A percentile compares a stretch with the other conserved stretches of the same genome.
These are phyloP conservation scores for Histomonas meleagridis DNA, from an alignment of 208 protist species.

Conservation along the genomic window DNA sequence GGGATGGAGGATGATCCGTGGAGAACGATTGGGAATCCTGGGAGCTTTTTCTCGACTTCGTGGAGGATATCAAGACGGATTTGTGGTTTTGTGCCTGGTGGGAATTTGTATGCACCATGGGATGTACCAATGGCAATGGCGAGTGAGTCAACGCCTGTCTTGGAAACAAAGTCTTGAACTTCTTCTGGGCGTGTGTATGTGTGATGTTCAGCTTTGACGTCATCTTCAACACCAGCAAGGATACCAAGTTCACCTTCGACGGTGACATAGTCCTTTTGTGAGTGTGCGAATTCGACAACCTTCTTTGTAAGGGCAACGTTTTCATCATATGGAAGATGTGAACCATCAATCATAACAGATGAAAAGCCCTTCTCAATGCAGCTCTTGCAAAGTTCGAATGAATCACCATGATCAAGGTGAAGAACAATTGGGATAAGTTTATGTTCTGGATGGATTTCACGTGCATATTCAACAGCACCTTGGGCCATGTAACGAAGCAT, in stretches of 20 bases:
- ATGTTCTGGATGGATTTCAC: slow-evolving; percentile 42
- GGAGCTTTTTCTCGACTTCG: slow-evolving; percentile 36
- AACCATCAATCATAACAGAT: slow-evolving; percentile 59
- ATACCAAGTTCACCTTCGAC: slow-evolving; percentile 54
- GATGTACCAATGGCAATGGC: slow-evolving; percentile 54
- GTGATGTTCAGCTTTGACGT: slow-evolving; percentile 38
- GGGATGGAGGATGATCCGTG: slow-evolving; percentile 40
- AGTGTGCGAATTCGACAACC: slow-evolving; percentile 53
- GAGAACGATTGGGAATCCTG: slow-evolving; percentile 18
- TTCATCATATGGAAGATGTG: slow-evolving; percentile 48
- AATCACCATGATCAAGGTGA: slow-evolving; percentile 53
- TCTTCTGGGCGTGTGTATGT: slow-evolving; percentile 51
- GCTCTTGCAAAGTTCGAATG: slow-evolving; percentile 40
- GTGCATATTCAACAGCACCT: slow-evolving; percentile 46
- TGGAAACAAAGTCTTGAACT: slow-evolving; percentile 45
- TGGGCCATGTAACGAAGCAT: slow-evolving; percentile 49
- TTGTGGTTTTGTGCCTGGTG: not conserved
- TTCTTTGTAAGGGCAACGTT: slow-evolving; percentile 54
- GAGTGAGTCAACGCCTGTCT: slow-evolving; percentile 50
- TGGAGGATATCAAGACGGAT: slow-evolving; percentile 47
- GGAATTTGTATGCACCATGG: slow-evolving; percentile 57
- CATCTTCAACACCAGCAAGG: slow-evolving; percentile 53
- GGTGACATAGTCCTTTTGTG: slow-evolving; percentile 42
- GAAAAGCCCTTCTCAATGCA: slow-evolving; percentile 51
- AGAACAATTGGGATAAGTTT: slow-evolving; percentile 46